Conservation (phyloP, 176 grass and related monocot species). For the Bothriochloa decipiens region DNA sequence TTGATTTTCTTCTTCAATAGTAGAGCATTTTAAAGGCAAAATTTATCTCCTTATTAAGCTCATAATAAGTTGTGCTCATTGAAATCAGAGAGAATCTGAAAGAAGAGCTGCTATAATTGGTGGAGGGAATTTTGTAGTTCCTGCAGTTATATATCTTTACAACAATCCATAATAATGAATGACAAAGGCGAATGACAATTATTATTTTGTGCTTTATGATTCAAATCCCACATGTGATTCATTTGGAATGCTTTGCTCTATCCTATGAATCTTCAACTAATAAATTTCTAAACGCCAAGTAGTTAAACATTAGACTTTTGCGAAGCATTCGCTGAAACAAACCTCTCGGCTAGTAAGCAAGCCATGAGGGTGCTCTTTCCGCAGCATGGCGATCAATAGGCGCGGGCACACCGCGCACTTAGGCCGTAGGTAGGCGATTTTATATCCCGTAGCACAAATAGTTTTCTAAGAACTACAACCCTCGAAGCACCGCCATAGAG, state of each 20-base stretch:
- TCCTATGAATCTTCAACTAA: not conserved
- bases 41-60: not conserved
- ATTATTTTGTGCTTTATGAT: not conserved
- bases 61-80: slow-evolving; percentile 31
- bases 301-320: too few relatives aligned
- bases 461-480: too few relatives aligned
- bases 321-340: too few relatives aligned
- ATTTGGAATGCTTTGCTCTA: slow-evolving; percentile 10
- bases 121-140: slow-evolving; percentile 85
- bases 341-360: too few relatives aligned
- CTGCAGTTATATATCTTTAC: too few relatives aligned
- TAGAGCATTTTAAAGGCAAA: not conserved
- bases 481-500: too few relatives aligned
- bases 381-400: too few relatives aligned
- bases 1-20: not conserved
- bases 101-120: slow-evolving; percentile 82
- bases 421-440: too few relatives aligned
- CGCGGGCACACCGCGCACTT: too few relatives aligned
- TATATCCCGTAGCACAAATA: too few relatives aligned
- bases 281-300: not conserved
- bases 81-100: slow-evolving; percentile 82
- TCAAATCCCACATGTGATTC: slow-evolving; percentile 13
- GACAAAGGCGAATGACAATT: slow-evolving; percentile 64
- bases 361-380: too few relatives aligned
- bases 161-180: slow-evolving; percentile 65